Evolutionary conservation across 2,329 filamentous ascomycete species (phyloP), one percentile per base, ranked within the genome.

Genomic region (Aspergillus sp.): DNA sequence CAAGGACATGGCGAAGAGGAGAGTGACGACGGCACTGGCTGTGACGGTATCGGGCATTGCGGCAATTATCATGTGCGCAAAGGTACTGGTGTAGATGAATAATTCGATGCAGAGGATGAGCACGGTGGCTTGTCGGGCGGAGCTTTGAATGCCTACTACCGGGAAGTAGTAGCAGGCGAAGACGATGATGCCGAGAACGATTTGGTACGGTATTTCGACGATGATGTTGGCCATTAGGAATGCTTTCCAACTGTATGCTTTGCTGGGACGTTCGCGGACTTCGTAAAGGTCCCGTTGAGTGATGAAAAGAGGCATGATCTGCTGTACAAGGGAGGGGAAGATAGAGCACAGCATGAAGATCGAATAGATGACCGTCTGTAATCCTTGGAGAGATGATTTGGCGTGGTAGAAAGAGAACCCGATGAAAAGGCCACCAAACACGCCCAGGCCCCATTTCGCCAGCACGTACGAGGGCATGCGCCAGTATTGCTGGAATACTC

Each of bases 401-500:
- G 89, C 87, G 25, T 86, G 83, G 82, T 85, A 91, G 78, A 95
- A 92, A 62, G 88, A 88, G 74, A 92, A 91, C 32, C 90, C 91
- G 70, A 94, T 90, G 73, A 93, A 94, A 7, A 94, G 81, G 3
- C 87, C 58, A 57, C 62, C n/a, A 1, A n/a, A 19, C 84, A 76
- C 23, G 21, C 17, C 30, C 17, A 95, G 86, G 2, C 82, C 78
- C 1, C 83, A 74, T 80, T 96, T 96, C 69, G 90, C 87, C 78
- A 92, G 94, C 73, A 96, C 92, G 78, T 96, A 96, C 1, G 86
- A 84, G 0, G 92, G 92, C 0, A 88, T 92, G 62, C 92, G 88
- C 91, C 91, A 96, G 83, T 93, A 94, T 74, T 96, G 91, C 73
- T 92, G 84, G 79, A 93, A 93, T 30, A 93, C 89, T 68, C 92